Percentiles rank a stretch among this genome's conserved stretches.
Conservation (phyloP, 371 early-diverging fungal genomes). For the Rhizopus sp. region DNA sequence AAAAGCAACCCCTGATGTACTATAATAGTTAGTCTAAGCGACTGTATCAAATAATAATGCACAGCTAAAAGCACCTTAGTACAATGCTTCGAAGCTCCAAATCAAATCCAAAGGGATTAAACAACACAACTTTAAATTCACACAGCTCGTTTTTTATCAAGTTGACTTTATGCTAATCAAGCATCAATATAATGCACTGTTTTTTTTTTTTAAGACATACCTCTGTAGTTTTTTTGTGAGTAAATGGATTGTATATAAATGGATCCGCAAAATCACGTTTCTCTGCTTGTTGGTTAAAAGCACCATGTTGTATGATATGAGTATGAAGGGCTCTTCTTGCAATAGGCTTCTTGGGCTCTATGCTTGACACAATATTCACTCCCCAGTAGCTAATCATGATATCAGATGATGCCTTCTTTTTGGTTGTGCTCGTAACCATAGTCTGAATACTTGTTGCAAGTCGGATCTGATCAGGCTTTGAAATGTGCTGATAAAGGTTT, state of each 20-base stretch:
- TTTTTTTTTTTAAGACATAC: constrained; percentile 10
- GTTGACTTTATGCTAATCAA: constrained; percentile 28
- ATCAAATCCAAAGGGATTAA: constrained; percentile 83
- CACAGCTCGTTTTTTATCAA: constrained; percentile 67
- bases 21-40: constrained; percentile 12
- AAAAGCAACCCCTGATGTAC: constrained; percentile 67
- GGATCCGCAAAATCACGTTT: constrained; percentile 40
- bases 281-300: not conserved
- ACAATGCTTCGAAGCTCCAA: constrained; percentile 70
- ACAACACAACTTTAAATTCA: constrained; percentile 68
- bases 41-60: too few relatives aligned
- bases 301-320: constrained; percentile 18
- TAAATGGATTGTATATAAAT: constrained; percentile 80
- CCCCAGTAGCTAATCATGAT: constrained; percentile 50
- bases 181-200: not conserved
- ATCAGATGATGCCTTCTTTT: constrained; percentile 4
- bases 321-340: constrained; percentile 40
- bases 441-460: constrained; percentile 62
- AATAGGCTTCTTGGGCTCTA: constrained; percentile 41
- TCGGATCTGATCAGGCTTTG: constrained; percentile 70
- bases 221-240: constrained; percentile 50
- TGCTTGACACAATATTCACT: constrained; percentile 45
- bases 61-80: constrained; percentile 48
- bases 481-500: constrained; percentile 62
- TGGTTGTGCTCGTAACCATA: constrained; percentile 26